Percentiles rank a stretch among this genome's conserved stretches.
Conservation (phyloP, 208 protist species). For the Trypanosoma cruzi region DNA sequence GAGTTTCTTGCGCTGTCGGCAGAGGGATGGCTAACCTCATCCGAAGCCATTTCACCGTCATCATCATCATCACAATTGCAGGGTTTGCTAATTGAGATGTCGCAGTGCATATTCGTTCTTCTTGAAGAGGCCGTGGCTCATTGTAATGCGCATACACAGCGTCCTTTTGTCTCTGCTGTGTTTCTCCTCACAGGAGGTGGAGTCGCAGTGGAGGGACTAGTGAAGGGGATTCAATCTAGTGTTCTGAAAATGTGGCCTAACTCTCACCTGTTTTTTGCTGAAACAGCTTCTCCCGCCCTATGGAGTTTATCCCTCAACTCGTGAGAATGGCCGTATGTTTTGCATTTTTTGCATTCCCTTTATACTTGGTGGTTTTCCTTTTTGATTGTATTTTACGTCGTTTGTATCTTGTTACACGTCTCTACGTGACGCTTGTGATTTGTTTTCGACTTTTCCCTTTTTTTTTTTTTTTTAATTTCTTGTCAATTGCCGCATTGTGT, state of each 20-base stretch:
- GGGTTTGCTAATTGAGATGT: background rate
- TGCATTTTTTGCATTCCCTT: background rate
- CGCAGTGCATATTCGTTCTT: constrained; percentile 5
- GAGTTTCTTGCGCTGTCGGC: background rate
- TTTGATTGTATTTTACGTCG: background rate
- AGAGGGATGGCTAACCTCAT: background rate
- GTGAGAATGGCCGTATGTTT: no score
- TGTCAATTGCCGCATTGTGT: background rate
- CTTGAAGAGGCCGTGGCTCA: constrained; percentile 7
- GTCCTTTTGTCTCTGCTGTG: background rate
- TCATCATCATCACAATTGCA: background rate
- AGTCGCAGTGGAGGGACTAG: background rate
- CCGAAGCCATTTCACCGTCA: background rate
- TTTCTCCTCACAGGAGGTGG: constrained; percentile 20
- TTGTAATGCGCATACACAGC: constrained; percentile 19
- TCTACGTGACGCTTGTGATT: background rate
- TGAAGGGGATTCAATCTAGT: background rate
- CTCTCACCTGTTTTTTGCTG: constrained; percentile 5
- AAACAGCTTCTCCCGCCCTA: background rate
- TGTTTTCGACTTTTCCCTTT: background rate
- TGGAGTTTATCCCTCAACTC: background rate
- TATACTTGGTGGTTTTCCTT: background rate
- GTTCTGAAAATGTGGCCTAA: constrained; percentile 2
- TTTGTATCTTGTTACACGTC: background rate
- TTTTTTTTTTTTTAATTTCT: background rate